Percentiles rank a stretch among this genome's conserved stretches.
Conservation (phyloP, 345 rosid genomes). For the Rhodamnia argentea region DNA sequence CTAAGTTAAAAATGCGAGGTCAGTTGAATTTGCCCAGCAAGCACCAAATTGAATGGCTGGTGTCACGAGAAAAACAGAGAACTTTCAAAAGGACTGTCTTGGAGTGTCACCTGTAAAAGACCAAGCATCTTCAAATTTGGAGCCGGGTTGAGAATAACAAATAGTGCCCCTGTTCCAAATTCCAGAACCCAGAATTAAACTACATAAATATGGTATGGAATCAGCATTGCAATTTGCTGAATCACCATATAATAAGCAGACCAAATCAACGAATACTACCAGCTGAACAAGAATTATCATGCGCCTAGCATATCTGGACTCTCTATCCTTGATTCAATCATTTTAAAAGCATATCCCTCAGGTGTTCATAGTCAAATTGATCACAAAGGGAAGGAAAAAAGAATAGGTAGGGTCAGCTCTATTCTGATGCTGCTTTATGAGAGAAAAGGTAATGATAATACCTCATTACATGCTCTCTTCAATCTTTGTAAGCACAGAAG, state of each 20-base stretch:
- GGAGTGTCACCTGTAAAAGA: slow-evolving; percentile 59
- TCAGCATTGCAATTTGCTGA: not conserved
- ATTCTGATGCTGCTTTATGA: not conserved
- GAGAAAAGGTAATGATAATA: not conserved
- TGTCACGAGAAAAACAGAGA: not conserved
- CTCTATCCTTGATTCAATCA: not conserved
- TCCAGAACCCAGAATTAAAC: not conserved
- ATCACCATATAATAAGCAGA: not conserved
- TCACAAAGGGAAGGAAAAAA: not conserved
- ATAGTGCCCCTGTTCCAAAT: slow-evolving; percentile 63
- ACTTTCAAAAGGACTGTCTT: not conserved
- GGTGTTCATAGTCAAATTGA: not conserved
- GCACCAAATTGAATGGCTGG: not conserved
- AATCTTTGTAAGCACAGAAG: not conserved
- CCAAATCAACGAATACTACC: not conserved
- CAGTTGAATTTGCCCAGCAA: not conserved
- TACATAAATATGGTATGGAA: not conserved
- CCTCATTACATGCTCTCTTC: not conserved
- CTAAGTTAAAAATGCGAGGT: not conserved
- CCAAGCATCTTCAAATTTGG: slow-evolving; percentile 98
- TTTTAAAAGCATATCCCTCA: not conserved
- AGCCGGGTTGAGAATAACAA: slow-evolving; percentile 62
- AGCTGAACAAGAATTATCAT: not conserved
- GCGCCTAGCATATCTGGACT: not conserved
- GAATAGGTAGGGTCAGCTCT: not conserved